A percentile compares a stretch with the other conserved stretches of the same genome.
These are phyloP conservation scores for Cruciata laevipes DNA, from an alignment of 257 asterid genomes.

Conservation along the genomic window DNA sequence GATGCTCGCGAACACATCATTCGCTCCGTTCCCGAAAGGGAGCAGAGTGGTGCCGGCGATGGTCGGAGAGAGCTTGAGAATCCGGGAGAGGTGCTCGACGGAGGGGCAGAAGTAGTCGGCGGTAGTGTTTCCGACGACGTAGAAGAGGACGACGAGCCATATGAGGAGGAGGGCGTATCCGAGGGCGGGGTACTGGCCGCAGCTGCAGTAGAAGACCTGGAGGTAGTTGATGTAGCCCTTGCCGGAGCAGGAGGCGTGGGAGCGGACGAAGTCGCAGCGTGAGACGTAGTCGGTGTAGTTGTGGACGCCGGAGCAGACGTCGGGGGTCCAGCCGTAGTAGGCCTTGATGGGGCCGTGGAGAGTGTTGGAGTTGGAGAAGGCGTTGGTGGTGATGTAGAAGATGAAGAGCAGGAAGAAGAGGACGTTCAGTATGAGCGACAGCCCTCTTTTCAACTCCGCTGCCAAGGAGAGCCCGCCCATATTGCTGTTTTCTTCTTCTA, in stretches of 20 bases:
- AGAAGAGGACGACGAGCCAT: conserved; percentile 55
- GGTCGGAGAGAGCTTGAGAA: conserved; percentile 60
- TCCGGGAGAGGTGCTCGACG: conserved; percentile 41
- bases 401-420: conserved; percentile 37
- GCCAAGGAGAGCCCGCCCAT: conserved; percentile 31
- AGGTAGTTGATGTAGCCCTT: conserved; percentile 59
- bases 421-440: conserved; percentile 34
- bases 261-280: conserved; percentile 40
- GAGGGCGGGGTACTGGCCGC: conserved; percentile 19
- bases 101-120: conserved; percentile 69
- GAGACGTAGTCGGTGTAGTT: conserved; percentile 22
- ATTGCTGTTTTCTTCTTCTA: no score
- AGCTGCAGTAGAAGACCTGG: conserved; percentile 51
- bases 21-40: conserved; percentile 83
- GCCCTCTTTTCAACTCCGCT: conserved; percentile 16
- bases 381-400: conserved; percentile 23
- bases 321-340: background rate
- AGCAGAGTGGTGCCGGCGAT: conserved; percentile 80
- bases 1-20: conserved; percentile 60
- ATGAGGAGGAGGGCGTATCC: conserved; percentile 40
- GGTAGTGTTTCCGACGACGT: conserved; percentile 60
- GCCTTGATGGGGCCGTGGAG: background rate
- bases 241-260: conserved; percentile 29
- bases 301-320: conserved; percentile 29
- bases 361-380: conserved; percentile 8